These are phyloP conservation scores for Delonix regia DNA, from an alignment of 306 rosid genomes.

Conservation along the genomic window DNA sequence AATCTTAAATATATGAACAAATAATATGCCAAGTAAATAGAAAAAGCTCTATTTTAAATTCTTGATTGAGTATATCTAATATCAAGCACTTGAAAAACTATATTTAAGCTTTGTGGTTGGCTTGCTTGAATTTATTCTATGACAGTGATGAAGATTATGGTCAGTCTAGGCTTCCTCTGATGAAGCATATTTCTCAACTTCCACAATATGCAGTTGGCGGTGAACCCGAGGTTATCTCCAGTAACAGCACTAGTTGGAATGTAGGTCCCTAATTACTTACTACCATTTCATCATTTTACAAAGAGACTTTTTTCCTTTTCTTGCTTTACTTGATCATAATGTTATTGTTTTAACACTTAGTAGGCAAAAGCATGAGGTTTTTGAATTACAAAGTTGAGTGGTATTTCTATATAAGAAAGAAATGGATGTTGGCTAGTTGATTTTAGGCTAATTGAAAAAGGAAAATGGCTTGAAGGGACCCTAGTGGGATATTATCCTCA, in stretches of 20 bases:
- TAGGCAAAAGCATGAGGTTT: neutral
- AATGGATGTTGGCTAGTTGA: neutral
- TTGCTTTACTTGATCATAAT: neutral
- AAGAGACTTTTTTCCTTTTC: neutral
- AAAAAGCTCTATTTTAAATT: too few species aligned
- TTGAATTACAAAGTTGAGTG: neutral
- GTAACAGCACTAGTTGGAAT: conserved; percentile 28
- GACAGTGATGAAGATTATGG: conserved; percentile 40
- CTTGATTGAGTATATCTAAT: too few species aligned
- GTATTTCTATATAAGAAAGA: neutral
- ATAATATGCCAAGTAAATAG: too few species aligned
- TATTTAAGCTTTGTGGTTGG: too few species aligned
- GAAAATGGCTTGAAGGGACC: neutral
- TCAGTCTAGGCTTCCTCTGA: conserved; percentile 44
- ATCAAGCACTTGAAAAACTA: too few species aligned
- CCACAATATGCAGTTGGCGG: conserved; percentile 29
- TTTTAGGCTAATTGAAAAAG: neutral
- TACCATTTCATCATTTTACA: conserved; percentile 1
- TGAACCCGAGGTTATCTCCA: conserved; percentile 25
- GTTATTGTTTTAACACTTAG: neutral
- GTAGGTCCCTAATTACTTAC: conserved; percentile 19
- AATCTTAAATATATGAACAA: too few species aligned
- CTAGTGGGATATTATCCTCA: neutral
- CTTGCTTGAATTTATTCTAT: too few species aligned
- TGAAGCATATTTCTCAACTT: conserved; percentile 27